Evolutionary conservation across 2,329 filamentous ascomycete species (phyloP), one percentile per base, ranked within the genome.

Genomic region (Colletotrichum sansevieriae): DNA sequence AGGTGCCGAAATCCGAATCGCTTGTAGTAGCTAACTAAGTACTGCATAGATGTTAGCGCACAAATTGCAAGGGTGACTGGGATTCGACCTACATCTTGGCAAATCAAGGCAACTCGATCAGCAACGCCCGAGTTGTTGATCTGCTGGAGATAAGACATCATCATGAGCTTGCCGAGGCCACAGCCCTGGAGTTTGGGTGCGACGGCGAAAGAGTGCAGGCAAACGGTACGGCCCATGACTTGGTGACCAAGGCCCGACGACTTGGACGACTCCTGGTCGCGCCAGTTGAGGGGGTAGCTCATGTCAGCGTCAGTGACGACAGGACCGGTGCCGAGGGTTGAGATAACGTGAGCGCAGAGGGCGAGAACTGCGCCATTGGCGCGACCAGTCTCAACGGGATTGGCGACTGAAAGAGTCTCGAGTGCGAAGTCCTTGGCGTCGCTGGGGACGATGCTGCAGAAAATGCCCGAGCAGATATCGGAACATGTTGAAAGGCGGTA

Each of bases 141-240:
- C 61, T 92, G 87, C 76, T 95, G 90, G 63, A 95, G 84, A 75
- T 94, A 97, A 3, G 91, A 87, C 78, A 88, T 90, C 82, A 97
- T 84, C 68, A 97, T 81, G 20, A 91, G 89, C 71, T 87, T 89
- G 15, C 92, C 95, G 3, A 97, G 83, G 1, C 93, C 92, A 65
- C 90, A 88, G 39, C 88, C 85, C 72, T 96, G 93, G 65, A 94
- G 88, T 68, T 90, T 87, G 1, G 93, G 93, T 63, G 92, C 84
- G 6, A 97, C 90, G 18, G 92, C 93, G 5, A 98, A 84, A 0
- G 92, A 95, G 79, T 98, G 95, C 57, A 97, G 81, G 63, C 90
- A 93, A 63, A 97, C 85, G 0, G 93, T 97, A 49, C 89, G 82
- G 44, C 94, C 94, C 15, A 83, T 82, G 67, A 93, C 88, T 73